Conservation (phyloP, 768 basidiomycete species). For the Termitomyces sp. region DNA sequence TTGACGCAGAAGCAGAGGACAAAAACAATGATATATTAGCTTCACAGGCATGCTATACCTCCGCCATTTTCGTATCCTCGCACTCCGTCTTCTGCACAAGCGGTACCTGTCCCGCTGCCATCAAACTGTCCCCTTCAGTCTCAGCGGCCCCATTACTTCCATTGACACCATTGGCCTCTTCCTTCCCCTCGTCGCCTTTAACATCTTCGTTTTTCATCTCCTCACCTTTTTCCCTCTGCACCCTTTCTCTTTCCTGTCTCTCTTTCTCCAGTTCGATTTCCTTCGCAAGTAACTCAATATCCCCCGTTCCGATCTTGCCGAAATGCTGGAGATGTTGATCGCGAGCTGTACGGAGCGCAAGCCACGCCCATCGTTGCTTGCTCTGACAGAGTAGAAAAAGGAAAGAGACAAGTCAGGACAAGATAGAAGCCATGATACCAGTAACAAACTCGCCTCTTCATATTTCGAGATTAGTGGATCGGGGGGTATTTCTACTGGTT, state of each 20-base stretch:
- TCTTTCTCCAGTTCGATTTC: constrained; percentile 54
- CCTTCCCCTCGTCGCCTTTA: constrained; percentile 1
- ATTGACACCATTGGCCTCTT: constrained; percentile 14
- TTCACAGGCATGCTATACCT: constrained; percentile 5
- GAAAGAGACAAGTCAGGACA: constrained; percentile 3
- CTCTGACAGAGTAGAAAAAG: constrained; percentile 39
- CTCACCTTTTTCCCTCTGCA: constrained; percentile 29
- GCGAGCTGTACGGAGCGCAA: constrained; percentile 73
- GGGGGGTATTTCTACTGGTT: constrained; percentile 22
- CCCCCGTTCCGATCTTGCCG: constrained; percentile 78
- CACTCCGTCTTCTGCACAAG: constrained; percentile 25
- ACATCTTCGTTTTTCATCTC: constrained; percentile 17
- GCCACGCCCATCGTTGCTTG: constrained; percentile 77
- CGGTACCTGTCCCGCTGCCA: constrained; percentile 14
- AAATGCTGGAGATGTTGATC: constrained; percentile 74
- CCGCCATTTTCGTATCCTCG: constrained; percentile 51
- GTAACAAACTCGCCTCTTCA: constrained; percentile 53
- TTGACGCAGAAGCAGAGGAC: neutral
- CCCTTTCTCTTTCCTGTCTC: constrained; percentile 37
- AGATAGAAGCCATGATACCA: neutral
- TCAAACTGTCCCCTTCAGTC: constrained; percentile 32
- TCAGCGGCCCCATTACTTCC: constrained; percentile 20
- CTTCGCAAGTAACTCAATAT: constrained; percentile 50
- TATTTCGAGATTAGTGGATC: constrained; percentile 54
- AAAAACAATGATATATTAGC: neutral